A percentile compares a stretch with the other conserved stretches of the same genome.
Conservation (phyloP, 2,329 filamentous ascomycete genomes). For the Trichoderma cornu-damae region DNA sequence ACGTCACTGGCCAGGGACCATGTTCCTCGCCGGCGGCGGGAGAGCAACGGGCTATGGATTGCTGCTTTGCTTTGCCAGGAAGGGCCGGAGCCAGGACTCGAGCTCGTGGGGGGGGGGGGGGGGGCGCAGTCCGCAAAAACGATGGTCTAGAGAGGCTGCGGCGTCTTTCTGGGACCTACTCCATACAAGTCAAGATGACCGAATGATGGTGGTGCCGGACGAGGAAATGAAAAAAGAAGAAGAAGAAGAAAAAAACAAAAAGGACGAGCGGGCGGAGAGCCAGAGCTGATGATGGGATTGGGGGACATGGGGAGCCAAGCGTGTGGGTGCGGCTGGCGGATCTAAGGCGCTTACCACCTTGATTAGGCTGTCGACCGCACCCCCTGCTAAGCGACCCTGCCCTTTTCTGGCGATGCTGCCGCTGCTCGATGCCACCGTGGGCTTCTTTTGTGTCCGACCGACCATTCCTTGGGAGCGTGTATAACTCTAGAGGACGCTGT, state of each 20-base stretch:
- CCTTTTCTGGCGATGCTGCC: neutral
- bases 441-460: neutral
- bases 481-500: neutral
- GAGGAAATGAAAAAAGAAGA: too few species aligned
- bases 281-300: constrained; percentile 17
- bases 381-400: constrained; percentile 13
- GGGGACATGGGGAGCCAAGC: constrained; percentile 4
- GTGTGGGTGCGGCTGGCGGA: constrained; percentile 17
- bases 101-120: too few species aligned
- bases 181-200: neutral
- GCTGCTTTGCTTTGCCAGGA: neutral
- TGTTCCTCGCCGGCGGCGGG: constrained; percentile 25
- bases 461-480: too few species aligned
- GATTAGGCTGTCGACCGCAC: constrained; percentile 15
- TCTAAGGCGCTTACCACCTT: constrained; percentile 17
- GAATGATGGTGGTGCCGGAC: constrained; percentile 14
- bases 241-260: neutral
- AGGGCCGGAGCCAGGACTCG: neutral
- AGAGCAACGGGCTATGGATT: constrained; percentile 7
- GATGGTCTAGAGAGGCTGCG: constrained; percentile 7
- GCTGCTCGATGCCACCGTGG: constrained; percentile 5
- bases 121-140: constrained; percentile 13
- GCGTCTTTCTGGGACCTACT: constrained; percentile 11
- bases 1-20: constrained; percentile 32
- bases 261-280: constrained; percentile 15